These are phyloP conservation scores for Coleophoma cylindrospora DNA, from an alignment of 2,329 filamentous ascomycete species.

Conservation along the genomic window DNA sequence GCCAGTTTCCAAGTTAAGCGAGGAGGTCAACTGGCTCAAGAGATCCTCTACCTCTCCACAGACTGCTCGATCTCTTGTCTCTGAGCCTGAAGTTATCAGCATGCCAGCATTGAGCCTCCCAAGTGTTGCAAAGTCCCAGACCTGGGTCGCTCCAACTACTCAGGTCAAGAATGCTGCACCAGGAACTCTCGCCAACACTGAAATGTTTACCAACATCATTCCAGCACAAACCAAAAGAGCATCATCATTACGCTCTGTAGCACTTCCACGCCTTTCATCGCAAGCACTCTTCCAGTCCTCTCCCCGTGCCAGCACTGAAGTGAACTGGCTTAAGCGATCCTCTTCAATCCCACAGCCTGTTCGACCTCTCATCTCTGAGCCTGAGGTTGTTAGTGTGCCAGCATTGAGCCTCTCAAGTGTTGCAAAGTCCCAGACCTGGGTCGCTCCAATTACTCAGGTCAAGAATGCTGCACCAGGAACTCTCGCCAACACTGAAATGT, in stretches of 20 bases:
- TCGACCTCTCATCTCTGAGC: no score
- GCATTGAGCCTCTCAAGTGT: no score
- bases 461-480: not conserved
- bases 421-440: not conserved
- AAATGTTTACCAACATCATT: not conserved
- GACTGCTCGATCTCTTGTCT: not conserved
- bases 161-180: not conserved
- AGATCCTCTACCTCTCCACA: not conserved
- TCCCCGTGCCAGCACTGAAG: not conserved
- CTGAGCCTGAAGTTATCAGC: not conserved
- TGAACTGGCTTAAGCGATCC: not conserved
- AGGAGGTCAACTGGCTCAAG: not conserved
- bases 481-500: not conserved
- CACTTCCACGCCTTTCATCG: not conserved
- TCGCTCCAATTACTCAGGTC: not conserved
- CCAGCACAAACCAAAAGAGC: not conserved
- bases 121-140: not conserved
- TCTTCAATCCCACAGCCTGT: not conserved
- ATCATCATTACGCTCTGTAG: not conserved
- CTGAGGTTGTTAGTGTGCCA: no score
- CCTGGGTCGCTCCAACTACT: not conserved
- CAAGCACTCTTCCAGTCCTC: not conserved
- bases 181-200: not conserved
- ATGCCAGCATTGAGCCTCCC: not conserved
- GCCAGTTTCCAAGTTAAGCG: not conserved